phyloP scores from a whole-genome alignment of 208 protist species.

The Porcisia hertigi region DNA sequence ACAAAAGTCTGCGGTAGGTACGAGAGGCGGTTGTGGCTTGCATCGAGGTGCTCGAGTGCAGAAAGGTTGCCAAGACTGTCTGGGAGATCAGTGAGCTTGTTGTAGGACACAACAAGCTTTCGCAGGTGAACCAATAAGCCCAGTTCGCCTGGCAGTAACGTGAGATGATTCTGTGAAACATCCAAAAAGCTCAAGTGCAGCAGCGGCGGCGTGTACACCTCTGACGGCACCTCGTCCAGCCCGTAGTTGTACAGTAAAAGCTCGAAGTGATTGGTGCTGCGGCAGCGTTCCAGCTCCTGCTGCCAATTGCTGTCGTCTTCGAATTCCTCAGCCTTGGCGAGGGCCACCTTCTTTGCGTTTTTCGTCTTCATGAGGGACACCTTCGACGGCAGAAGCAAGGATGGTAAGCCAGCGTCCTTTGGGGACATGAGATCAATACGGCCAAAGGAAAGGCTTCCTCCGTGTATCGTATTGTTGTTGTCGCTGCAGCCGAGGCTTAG shows the following conservation, averaged over 20 bases:
- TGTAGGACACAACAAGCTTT: constrained; percentile 78
- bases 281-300: constrained; percentile 71
- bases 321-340: constrained; percentile 73
- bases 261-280: constrained; percentile 42
- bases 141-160: constrained; percentile 66
- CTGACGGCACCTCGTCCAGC: constrained; percentile 60
- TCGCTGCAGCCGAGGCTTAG: not conserved
- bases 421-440: constrained; percentile 18
- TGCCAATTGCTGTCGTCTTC: constrained; percentile 67
- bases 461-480: not conserved
- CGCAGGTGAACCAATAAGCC: constrained; percentile 65
- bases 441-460: constrained; percentile 10
- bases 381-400: constrained; percentile 21
- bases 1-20: constrained; percentile 74
- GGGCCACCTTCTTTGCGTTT: constrained; percentile 34
- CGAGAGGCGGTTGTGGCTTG: constrained; percentile 75
- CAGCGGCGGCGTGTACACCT: constrained; percentile 74
- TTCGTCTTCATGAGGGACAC: constrained; percentile 32
- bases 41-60: constrained; percentile 72
- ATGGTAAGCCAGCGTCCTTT: constrained; percentile 17
- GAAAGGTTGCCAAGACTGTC: constrained; percentile 68
- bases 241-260: constrained; percentile 75
- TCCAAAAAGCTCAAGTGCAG: constrained; percentile 68
- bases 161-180: constrained; percentile 75
- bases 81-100: constrained; percentile 74